phyloP scores from a whole-genome alignment of 495 filamentous ascomycete species.

The Aspergillus hancockii region DNA sequence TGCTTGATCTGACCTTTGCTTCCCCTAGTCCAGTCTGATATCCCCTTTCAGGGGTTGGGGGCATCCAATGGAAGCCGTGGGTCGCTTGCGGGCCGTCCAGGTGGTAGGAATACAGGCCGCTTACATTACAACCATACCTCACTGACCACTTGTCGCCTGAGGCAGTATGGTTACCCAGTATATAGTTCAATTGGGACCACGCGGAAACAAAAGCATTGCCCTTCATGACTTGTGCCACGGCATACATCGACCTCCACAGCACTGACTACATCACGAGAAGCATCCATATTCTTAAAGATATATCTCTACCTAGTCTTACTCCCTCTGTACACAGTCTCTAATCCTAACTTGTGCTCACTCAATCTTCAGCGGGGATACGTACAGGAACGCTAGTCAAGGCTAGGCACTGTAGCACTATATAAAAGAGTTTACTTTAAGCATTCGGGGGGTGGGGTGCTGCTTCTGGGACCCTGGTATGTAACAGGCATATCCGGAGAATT shows the following conservation, averaged over 20 bases:
- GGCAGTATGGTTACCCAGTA: not conserved
- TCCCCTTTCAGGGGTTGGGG: constrained; percentile 35
- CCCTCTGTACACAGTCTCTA: not conserved
- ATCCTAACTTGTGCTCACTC: not conserved
- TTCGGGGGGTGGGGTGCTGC: too few relatives aligned
- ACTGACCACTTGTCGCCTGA: not conserved
- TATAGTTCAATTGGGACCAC: not conserved
- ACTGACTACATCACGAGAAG: too few relatives aligned
- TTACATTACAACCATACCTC: not conserved
- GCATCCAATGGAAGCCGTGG: constrained; percentile 25
- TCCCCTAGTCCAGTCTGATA: constrained; percentile 4
- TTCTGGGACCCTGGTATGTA: too few relatives aligned
- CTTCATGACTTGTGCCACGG: too few relatives aligned
- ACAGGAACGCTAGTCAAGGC: not conserved
- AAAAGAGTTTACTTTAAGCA: too few relatives aligned
- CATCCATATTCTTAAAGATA: not conserved
- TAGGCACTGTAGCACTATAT: not conserved
- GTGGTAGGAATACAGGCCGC: constrained; percentile 13
- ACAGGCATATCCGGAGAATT: not conserved
- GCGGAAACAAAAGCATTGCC: too few relatives aligned
- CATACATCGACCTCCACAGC: too few relatives aligned
- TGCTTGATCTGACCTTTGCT: not conserved
- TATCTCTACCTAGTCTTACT: not conserved
- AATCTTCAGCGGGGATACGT: not conserved
- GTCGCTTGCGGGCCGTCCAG: constrained; percentile 35